phyloP scores from a whole-genome alignment of 805 yeast species.

The Lachancea thermotolerans region DNA sequence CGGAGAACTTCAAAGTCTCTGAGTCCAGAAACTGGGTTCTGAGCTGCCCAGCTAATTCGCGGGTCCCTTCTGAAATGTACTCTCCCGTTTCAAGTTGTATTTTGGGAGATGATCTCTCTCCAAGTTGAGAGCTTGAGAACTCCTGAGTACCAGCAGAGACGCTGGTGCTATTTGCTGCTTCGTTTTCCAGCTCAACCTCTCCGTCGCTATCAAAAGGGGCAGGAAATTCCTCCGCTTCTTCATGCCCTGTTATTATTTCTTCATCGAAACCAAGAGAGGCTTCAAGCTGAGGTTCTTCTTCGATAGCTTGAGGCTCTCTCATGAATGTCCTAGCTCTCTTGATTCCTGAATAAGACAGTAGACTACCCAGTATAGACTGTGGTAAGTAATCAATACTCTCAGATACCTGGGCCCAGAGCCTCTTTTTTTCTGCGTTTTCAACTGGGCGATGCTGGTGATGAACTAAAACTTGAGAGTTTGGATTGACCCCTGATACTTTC shows the following conservation, averaged over 20 bases:
- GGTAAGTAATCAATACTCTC: conserved; percentile 19
- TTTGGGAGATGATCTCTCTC: neutral
- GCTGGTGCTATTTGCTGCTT: conserved; percentile 9
- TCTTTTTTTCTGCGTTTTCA: conserved; percentile 10
- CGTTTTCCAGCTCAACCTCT: conserved; percentile 6
- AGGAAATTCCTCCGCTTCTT: neutral
- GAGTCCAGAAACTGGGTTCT: conserved; percentile 15
- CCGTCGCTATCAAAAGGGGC: neutral
- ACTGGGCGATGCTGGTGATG: neutral
- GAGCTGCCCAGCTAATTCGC: conserved; percentile 24
- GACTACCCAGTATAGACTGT: conserved; percentile 9
- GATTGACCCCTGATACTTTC: conserved; percentile 3
- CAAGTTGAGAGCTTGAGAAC: neutral
- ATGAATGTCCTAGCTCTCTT: conserved; percentile 13
- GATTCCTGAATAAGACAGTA: conserved; percentile 13
- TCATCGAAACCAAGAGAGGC: conserved; percentile 21
- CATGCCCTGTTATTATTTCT: conserved; percentile 8
- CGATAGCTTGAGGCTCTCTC: conserved; percentile 6
- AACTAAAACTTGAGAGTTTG: neutral
- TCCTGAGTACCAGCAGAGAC: conserved; percentile 9
- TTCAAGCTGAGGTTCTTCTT: conserved; percentile 18
- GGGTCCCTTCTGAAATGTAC: conserved; percentile 23
- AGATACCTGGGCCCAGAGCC: conserved; percentile 19
- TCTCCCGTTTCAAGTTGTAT: conserved; percentile 10
- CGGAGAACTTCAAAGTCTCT: conserved; percentile 1